Evolutionary conservation across 257 asterid species (phyloP), one percentile per base, ranked within the genome.

Genomic region (Salvia hispanica): DNA sequence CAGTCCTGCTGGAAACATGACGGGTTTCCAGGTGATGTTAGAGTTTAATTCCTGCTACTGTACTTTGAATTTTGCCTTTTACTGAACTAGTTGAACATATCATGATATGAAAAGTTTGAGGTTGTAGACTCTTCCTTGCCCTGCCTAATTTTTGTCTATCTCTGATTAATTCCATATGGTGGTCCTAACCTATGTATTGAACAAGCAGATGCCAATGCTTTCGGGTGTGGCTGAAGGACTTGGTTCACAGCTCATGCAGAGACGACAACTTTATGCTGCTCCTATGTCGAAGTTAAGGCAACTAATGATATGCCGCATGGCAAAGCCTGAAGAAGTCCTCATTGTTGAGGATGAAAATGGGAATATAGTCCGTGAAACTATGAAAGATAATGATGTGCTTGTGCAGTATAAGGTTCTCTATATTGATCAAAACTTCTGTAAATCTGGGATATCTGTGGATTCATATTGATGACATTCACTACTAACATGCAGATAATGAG

Each of bases 271-370:
- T 72, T 91, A 85, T 78, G 77, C 96, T 67, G 89, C 59, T 55
- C 94, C 99, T 9, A 84, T 91, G 99, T 94, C 99, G 12, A 94
- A 91, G 79, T 80, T 94, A 88, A 88, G 99, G 77, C 71, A 76
- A 51, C 83, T 94, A 66, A 94, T 89, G 96, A 94, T 94, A 74
- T 94, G 95, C 52, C 96, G 99, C 73, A 94, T 94, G 99, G 99
- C 99, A 8, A 94, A 94, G 82, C 99, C 99, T 28, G 99, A 94
- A 85, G 99, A 94, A 77, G 99, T 94, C 77, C 85, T 94, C 57
- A 86, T 94, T 65, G 96, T 94, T 61, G 98, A 93, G 75, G 99
- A 93, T 76, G 97, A 93, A 76, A 93, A 93, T 85, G 99, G 99
- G 70, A 93, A 93, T 80, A 93, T 93, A 66, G 99, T 93, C 70